phyloP scores from a whole-genome alignment of 371 early-diverging fungal species.

The Saksenaea vasiformis region DNA sequence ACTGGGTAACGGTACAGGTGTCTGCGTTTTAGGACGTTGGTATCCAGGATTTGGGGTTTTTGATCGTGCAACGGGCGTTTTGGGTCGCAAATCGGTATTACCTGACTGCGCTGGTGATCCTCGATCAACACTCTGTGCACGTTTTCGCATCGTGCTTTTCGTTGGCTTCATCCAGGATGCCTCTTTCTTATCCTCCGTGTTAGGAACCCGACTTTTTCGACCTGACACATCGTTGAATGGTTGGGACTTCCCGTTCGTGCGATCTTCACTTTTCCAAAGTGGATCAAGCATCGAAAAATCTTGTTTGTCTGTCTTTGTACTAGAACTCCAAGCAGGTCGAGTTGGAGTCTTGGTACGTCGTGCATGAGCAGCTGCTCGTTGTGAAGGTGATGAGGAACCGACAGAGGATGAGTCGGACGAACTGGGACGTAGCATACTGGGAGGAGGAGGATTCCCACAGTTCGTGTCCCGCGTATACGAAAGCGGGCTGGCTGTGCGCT shows the following conservation, averaged over 20 bases:
- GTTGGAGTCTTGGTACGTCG: conserved; percentile 3
- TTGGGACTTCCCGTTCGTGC: neutral
- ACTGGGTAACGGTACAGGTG: conserved; percentile 12
- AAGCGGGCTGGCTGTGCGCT: conserved; percentile 19
- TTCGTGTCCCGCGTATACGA: conserved; percentile 10
- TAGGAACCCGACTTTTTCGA: conserved; percentile 5
- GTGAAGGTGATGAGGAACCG: conserved; percentile 3
- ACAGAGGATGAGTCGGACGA: conserved; percentile 18
- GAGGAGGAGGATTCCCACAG: neutral
- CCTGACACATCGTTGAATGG: neutral
- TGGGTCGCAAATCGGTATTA: neutral
- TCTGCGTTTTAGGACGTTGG: conserved; percentile 11
- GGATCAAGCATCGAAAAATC: neutral
- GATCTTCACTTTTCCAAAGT: neutral
- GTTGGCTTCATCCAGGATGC: conserved; percentile 38
- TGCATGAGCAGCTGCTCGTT: conserved; percentile 1
- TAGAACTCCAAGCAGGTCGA: conserved; percentile 1
- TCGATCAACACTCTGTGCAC: conserved; percentile 16
- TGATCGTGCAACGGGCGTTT: conserved; percentile 8
- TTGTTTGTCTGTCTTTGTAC: conserved; percentile 2
- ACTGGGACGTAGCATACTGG: conserved; percentile 18
- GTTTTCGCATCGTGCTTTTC: conserved; percentile 32
- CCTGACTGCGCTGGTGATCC: conserved; percentile 1
- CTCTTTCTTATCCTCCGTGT: conserved; percentile 9
- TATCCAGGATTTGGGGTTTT: conserved; percentile 20